These are phyloP conservation scores for Antrodiella citrinella DNA, from an alignment of 768 basidiomycete genomes.

Conservation along the genomic window DNA sequence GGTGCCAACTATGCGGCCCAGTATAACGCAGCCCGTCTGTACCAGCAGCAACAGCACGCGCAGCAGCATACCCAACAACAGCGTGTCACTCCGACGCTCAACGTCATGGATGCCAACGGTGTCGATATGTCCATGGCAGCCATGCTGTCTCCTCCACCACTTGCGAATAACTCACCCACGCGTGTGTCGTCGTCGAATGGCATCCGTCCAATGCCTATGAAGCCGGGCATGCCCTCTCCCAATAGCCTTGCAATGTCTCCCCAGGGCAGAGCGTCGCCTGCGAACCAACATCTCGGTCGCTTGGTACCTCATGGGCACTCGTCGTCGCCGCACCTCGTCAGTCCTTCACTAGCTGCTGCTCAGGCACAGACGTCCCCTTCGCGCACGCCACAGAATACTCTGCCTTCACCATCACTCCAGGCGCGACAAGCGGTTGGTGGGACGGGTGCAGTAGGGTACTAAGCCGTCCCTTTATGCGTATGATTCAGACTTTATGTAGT, in stretches of 20 bases:
- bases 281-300: slow-evolving; percentile 15
- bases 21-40: slow-evolving; percentile 24
- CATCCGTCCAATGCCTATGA: slow-evolving; percentile 28
- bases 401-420: slow-evolving; percentile 27
- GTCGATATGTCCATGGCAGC: slow-evolving; percentile 22
- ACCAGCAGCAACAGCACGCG: slow-evolving; percentile 13
- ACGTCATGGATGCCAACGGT: slow-evolving; percentile 24
- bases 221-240: slow-evolving; percentile 11
- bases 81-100: slow-evolving; percentile 12
- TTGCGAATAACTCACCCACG: slow-evolving; percentile 29
- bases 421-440: slow-evolving; percentile 24
- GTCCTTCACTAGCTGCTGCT: slow-evolving; percentile 17
- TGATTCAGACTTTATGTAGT: no score
- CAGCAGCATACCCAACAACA: slow-evolving; percentile 18
- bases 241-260: slow-evolving; percentile 4
- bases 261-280: slow-evolving; percentile 18
- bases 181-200: slow-evolving; percentile 54
- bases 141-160: slow-evolving; percentile 32
- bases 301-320: slow-evolving; percentile 21
- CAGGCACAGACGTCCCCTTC: slow-evolving; percentile 25
- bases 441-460: slow-evolving; percentile 18
- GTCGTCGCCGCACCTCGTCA: slow-evolving; percentile 23
- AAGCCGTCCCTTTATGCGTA: neutral
- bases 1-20: slow-evolving; percentile 37
- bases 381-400: slow-evolving; percentile 20